Evolutionary conservation across 2,329 filamentous ascomycete genomes (phyloP), one percentile per base, ranked within the genome.

Genomic region (Myriosclerotinia duriaeana): DNA sequence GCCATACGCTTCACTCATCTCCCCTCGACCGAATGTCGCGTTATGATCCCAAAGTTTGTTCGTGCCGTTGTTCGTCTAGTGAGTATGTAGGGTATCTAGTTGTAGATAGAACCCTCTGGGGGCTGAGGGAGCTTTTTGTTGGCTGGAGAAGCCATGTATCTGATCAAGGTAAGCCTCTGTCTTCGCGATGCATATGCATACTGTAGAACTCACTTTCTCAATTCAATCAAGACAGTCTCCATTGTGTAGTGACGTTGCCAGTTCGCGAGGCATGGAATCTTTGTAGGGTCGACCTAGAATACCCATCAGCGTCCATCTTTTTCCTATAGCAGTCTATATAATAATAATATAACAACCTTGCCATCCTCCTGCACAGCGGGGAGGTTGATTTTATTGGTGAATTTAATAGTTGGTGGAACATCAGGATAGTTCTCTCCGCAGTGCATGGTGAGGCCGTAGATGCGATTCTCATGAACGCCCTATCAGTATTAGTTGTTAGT

Each of bases 111-210:
- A 67, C 93, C 93, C 81, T 99, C 95, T 5, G 91, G 86, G 52
- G 95, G 95, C 78, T 99, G 95, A 15, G 92, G 90, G 40, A 97
- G 87, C 81, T 98, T 98, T 86, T 97, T 97, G 82, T 98, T 90
- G 72, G 88, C 84, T 36, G 91, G 88, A 68, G 93, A 86, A 40
- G 94, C 94, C 95, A 99, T 98, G 78, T 91, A 96, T 79, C 93
- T 96, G 71, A 60, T 11, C 55, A 64, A 7, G n/a, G 67, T 67
- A 38, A 58, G 69, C 30, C n/a, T 56, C 40, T 12, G 44, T 61
- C 44, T 65, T 50, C n/a, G 34, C 34, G 54, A n/a, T 20, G 54
- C 22, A 50, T n/a, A 30, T 50, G 34, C 30, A 48, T 9, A 17
- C 26, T 34, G 20, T 40, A n/a, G 17, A 42, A 69, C 82, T 71